These are phyloP conservation scores for Bacidia rubella DNA, from an alignment of 495 filamentous ascomycete species.

Conservation along the genomic window DNA sequence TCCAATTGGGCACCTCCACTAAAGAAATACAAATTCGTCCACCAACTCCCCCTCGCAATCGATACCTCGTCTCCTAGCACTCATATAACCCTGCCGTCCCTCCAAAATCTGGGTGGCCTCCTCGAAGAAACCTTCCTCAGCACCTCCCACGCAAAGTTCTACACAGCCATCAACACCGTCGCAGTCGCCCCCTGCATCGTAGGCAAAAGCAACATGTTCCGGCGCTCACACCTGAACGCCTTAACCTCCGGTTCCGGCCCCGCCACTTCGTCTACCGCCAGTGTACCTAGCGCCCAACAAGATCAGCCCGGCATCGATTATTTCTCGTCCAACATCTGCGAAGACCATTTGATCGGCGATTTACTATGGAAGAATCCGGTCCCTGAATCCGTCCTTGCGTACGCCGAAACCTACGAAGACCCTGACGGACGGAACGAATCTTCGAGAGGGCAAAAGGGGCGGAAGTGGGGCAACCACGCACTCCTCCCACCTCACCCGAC, in stretches of 20 bases:
- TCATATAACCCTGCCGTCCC: not conserved
- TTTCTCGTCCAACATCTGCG: constrained; percentile 93
- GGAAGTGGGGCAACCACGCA: constrained; percentile 59
- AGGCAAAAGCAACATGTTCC: constrained; percentile 97
- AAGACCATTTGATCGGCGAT: constrained; percentile 93
- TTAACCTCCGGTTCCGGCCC: constrained; percentile 46
- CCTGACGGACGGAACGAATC: constrained; percentile 13
- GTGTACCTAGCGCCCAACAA: constrained; percentile 22
- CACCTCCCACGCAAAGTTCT: constrained; percentile 93
- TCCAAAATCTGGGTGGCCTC: constrained; percentile 46
- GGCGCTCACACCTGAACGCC: constrained; percentile 72
- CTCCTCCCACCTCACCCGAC: constrained; percentile 48
- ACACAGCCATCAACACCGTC: constrained; percentile 92
- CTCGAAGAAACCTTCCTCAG: constrained; percentile 92
- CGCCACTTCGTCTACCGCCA: constrained; percentile 19
- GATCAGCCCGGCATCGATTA: constrained; percentile 65
- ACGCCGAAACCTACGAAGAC: constrained; percentile 27
- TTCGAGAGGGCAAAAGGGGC: constrained; percentile 1
- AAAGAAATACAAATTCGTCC: constrained; percentile 81
- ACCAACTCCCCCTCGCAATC: constrained; percentile 79
- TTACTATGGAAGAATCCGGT: constrained; percentile 61
- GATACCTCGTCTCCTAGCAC: constrained; percentile 14
- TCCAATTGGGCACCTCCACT: constrained; percentile 3
- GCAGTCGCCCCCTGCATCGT: constrained; percentile 84
- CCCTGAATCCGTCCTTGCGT: constrained; percentile 15